A percentile compares a stretch with the other conserved stretches of the same genome.
Evolutionary conservation across 2,329 filamentous ascomycete species (phyloP).

Genomic region (Xylariaceae sp.): DNA sequence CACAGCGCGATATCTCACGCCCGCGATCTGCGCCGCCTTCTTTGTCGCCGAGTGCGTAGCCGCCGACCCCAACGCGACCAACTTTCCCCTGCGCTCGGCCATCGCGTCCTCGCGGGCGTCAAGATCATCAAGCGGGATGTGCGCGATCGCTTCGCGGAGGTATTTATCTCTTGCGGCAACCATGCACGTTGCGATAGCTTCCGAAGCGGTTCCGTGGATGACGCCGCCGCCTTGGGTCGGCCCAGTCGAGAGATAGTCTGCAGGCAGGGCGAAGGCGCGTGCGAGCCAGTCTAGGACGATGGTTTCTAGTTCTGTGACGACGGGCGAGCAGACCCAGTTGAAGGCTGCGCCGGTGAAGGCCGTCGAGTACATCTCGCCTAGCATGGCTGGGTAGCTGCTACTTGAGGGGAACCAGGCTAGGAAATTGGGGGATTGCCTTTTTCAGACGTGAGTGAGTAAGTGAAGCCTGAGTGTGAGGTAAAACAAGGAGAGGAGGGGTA

Average conservation of each 20-base stretch:
- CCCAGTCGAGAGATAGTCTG: constrained; percentile 68
- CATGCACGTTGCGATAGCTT: constrained; percentile 82
- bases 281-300: constrained; percentile 90
- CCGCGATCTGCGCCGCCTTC: constrained; percentile 82
- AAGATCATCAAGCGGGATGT: constrained; percentile 42
- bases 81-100: constrained; percentile 60
- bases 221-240: constrained; percentile 76
- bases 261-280: constrained; percentile 67
- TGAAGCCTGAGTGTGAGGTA: neutral
- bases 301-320: constrained; percentile 89
- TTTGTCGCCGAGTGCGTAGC: constrained; percentile 80
- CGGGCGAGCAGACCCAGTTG: constrained; percentile 95
- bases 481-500: neutral
- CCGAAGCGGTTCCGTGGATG: constrained; percentile 88
- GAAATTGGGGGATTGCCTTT: constrained; percentile 81
- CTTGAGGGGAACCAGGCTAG: constrained; percentile 92
- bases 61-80: constrained; percentile 78
- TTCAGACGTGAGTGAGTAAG: neutral
- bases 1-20: constrained; percentile 74
- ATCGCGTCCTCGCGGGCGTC: constrained; percentile 66
- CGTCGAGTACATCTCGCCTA: constrained; percentile 88
- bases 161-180: constrained; percentile 82
- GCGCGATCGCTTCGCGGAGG: constrained; percentile 56
- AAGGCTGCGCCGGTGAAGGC: constrained; percentile 88
- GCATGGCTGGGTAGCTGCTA: constrained; percentile 76